Conservation (phyloP, 2,329 filamentous ascomycete genomes). For the Aureobasidium melanogenum region DNA sequence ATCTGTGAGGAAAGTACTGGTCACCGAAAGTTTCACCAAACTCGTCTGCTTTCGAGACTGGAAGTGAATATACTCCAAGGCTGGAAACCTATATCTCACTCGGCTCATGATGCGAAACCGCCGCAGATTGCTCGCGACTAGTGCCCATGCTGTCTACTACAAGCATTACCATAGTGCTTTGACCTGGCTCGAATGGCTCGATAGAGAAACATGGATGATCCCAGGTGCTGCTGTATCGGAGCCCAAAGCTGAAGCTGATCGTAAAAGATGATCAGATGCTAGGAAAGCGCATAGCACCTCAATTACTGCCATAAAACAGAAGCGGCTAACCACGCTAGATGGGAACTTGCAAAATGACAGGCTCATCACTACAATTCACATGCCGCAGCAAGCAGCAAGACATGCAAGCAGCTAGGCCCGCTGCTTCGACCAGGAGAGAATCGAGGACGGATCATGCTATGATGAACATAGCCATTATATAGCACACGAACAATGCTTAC, state of each 20-base stretch:
- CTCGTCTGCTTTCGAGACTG: neutral
- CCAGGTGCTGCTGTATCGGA: neutral
- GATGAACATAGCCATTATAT: neutral
- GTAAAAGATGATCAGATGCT: no score
- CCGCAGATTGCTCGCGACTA: neutral
- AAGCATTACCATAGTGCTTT: no score
- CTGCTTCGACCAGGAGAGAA: neutral
- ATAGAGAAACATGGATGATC: no score
- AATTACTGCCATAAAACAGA: no score
- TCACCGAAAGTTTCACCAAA: no score
- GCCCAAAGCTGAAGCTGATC: neutral
- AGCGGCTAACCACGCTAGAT: neutral
- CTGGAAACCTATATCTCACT: fast-evolving
- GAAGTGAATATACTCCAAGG: no score
- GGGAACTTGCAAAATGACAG: neutral
- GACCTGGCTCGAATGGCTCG: neutral
- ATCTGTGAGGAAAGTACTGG: conserved; percentile 46
- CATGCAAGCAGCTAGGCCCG: neutral
- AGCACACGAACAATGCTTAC: neutral
- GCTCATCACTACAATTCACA: no score
- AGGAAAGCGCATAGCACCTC: no score
- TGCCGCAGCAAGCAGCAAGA: neutral
- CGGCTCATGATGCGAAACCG: neutral
- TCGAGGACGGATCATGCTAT: neutral
- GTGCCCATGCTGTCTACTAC: neutral